Percentiles rank a stretch among this genome's conserved stretches.
phyloP scores from a whole-genome alignment of 306 rosid species.

The Vigna hirtella region DNA sequence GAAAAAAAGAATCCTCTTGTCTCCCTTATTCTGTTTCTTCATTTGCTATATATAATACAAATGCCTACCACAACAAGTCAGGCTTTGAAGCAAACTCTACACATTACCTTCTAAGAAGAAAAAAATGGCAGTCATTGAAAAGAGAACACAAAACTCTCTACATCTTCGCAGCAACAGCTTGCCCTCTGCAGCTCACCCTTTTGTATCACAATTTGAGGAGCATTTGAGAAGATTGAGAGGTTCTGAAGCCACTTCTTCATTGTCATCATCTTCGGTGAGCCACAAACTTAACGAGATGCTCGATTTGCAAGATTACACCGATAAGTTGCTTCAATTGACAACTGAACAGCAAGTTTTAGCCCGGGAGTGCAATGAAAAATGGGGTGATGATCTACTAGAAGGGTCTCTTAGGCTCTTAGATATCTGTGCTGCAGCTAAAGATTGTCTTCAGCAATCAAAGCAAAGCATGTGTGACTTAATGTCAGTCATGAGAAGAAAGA shows the following conservation, averaged over 20 bases:
- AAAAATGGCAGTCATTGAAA: slow-evolving; percentile 18
- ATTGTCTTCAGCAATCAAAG: too few relatives aligned
- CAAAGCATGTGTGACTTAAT: too few relatives aligned
- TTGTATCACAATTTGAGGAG: slow-evolving; percentile 45
- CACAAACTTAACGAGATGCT: slow-evolving; percentile 41
- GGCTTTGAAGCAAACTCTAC: slow-evolving; percentile 5
- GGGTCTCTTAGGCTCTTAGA: slow-evolving; percentile 49
- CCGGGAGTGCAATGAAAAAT: slow-evolving; percentile 36
- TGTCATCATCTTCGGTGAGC: slow-evolving; percentile 40
- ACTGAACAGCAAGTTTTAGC: slow-evolving; percentile 34
- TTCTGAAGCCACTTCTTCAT: slow-evolving; percentile 44
- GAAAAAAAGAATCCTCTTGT: slow-evolving; percentile 29
- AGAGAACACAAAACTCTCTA: slow-evolving; percentile 29
- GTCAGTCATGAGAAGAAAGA: slow-evolving; percentile 41
- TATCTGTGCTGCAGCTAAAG: slow-evolving; percentile 17
- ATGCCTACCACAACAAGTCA: slow-evolving; percentile 25
- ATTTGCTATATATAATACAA: slow-evolving; percentile 39
- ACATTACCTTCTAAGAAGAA: slow-evolving; percentile 7
- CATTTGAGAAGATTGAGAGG: slow-evolving; percentile 41
- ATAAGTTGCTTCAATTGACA: slow-evolving; percentile 49
- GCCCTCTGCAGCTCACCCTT: slow-evolving; percentile 45
- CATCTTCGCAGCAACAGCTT: slow-evolving; percentile 51
- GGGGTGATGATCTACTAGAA: slow-evolving; percentile 38
- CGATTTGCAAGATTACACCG: slow-evolving; percentile 46
- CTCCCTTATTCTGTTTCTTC: slow-evolving; percentile 9